These are phyloP conservation scores for Brassica cretica DNA, from an alignment of 345 rosid species.

Conservation along the genomic window DNA sequence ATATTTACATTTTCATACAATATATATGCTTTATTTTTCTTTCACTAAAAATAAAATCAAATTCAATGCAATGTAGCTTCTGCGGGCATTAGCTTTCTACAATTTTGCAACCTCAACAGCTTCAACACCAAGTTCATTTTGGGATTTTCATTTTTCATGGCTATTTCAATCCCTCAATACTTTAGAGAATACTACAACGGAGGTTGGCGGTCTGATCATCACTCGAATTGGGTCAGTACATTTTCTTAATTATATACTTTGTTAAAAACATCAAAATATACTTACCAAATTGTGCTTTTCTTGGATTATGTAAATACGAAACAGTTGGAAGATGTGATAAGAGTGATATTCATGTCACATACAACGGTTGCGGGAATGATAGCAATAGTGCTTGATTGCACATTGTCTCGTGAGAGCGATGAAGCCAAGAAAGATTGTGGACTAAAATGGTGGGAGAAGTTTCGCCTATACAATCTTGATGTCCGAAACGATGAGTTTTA, in stretches of 20 bases:
- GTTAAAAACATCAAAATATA: background rate
- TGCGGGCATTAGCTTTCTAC: conserved; percentile 56
- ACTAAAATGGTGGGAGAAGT: conserved; percentile 70
- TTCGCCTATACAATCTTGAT: conserved; percentile 52
- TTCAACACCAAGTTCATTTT: conserved; percentile 55
- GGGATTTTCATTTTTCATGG: conserved; percentile 62
- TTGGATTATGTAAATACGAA: background rate
- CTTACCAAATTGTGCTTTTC: background rate
- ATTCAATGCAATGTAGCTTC: conserved; percentile 41
- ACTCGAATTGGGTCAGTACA: conserved; percentile 43
- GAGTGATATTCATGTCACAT: conserved; percentile 66
- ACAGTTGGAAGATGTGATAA: conserved; percentile 53
- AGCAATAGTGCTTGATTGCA: conserved; percentile 55
- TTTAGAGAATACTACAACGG: conserved; percentile 51
- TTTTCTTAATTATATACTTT: background rate
- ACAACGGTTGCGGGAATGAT: conserved; percentile 55
- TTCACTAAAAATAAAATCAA: background rate
- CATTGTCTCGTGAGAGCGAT: conserved; percentile 49
- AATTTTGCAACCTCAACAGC: conserved; percentile 64
- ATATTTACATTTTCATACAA: background rate
- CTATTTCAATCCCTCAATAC: conserved; percentile 58
- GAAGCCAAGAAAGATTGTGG: conserved; percentile 54
- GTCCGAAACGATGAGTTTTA: conserved; percentile 78
- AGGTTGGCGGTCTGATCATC: conserved; percentile 43
- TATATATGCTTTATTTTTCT: background rate